Evolutionary conservation across 345 rosid species (phyloP).

Genomic region (Anacardium occidentale): DNA sequence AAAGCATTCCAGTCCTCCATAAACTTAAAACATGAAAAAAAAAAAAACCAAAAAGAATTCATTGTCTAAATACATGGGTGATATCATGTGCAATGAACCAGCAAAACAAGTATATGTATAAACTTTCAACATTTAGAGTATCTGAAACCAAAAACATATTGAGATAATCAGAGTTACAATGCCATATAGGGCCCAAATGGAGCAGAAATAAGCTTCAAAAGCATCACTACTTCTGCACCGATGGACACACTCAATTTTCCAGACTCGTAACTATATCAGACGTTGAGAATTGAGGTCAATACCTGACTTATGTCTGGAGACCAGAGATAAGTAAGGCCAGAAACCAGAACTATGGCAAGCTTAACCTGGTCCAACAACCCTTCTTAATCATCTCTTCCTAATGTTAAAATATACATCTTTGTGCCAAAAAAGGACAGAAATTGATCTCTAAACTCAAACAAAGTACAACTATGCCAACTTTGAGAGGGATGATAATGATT

Average conservation of each 20-base stretch:
- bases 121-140: too few relatives aligned
- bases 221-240: conserved; percentile 54
- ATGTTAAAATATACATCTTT: not conserved
- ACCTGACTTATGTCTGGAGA: conserved; percentile 69
- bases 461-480: conserved; percentile 27
- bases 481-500: conserved; percentile 37
- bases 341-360: not conserved
- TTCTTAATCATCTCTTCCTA: not conserved
- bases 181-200: conserved; percentile 60
- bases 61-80: too few relatives aligned
- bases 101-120: too few relatives aligned
- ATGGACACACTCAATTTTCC: conserved; percentile 48
- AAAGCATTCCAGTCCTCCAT: too few relatives aligned
- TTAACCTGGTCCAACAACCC: too few relatives aligned
- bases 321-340: not conserved
- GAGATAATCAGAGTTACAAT: not conserved
- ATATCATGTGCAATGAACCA: too few relatives aligned
- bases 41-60: too few relatives aligned
- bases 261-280: conserved; percentile 74
- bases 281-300: conserved; percentile 33
- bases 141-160: too few relatives aligned
- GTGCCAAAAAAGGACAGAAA: not conserved
- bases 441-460: not conserved
- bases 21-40: too few relatives aligned
- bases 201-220: conserved; percentile 55